phyloP scores from a whole-genome alignment of 1,139 yeast genomes.

The Sugiyamaella xylanicola region DNA sequence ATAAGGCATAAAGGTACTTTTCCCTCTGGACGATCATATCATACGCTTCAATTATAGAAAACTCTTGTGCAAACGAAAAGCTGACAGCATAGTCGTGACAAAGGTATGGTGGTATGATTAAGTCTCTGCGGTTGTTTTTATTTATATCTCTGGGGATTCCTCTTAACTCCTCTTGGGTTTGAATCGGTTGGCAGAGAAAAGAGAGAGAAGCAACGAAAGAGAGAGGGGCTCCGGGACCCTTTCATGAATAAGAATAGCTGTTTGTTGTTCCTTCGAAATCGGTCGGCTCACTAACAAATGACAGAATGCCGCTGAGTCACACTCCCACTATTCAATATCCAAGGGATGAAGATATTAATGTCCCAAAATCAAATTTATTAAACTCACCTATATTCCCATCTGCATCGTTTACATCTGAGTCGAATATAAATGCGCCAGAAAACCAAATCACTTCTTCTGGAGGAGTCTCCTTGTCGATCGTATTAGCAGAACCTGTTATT shows the following conservation, averaged over 20 bases:
- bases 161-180: too few species aligned
- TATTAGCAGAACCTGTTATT: conserved; percentile 76
- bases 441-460: conserved; percentile 29
- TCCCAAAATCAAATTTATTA: neutral
- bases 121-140: too few species aligned
- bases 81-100: too few species aligned
- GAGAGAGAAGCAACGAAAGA: neutral
- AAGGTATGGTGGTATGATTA: too few species aligned
- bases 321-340: neutral
- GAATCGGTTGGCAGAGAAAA: neutral
- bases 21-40: neutral
- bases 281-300: neutral
- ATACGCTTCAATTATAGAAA: neutral
- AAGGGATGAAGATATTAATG: neutral
- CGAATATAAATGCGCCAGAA: conserved; percentile 24
- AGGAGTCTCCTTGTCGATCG: conserved; percentile 40
- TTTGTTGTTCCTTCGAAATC: too few species aligned
- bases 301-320: neutral
- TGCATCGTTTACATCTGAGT: conserved; percentile 23
- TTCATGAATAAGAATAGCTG: too few species aligned
- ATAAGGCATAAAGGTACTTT: neutral
- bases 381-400: conserved; percentile 22
- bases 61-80: too few species aligned
- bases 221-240: too few species aligned
- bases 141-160: too few species aligned